Conservation (phyloP, 371 early-diverging fungal species). For the Encephalitozoon cuniculi region DNA sequence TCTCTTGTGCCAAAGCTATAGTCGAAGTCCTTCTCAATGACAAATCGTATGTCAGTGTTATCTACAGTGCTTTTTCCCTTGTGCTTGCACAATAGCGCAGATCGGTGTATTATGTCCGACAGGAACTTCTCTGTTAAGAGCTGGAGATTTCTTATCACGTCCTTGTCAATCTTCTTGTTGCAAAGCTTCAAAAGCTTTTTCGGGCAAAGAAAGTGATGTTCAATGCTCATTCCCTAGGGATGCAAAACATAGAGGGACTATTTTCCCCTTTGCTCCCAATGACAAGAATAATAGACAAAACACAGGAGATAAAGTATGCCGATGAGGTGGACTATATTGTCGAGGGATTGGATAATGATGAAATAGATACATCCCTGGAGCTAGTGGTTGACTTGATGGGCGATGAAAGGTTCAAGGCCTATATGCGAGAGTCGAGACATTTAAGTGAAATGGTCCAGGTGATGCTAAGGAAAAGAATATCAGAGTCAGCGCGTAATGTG, state of each 20-base stretch:
- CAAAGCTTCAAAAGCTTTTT: conserved; percentile 41
- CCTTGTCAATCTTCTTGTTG: conserved; percentile 54
- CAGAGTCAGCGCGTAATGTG: too few relatives aligned
- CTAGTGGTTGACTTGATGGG: not conserved
- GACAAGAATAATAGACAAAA: not conserved
- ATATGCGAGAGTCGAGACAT: not conserved
- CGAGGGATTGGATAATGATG: not conserved
- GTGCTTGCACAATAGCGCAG: conserved; percentile 55
- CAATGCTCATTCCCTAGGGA: conserved; percentile 15
- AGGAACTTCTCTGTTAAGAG: conserved; percentile 59
- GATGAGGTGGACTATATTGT: not conserved
- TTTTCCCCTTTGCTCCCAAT: not conserved
- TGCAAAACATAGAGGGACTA: not conserved
- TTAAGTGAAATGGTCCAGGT: not conserved
- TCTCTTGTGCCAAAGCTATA: conserved; percentile 50
- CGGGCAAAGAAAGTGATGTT: conserved; percentile 37
- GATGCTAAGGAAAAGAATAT: not conserved
- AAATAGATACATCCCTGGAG: not conserved
- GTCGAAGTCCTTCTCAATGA: conserved; percentile 61
- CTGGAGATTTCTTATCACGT: conserved; percentile 47
- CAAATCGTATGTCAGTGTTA: conserved; percentile 52
- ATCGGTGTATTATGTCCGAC: conserved; percentile 56
- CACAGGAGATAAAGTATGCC: not conserved
- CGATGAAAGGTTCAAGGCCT: not conserved
- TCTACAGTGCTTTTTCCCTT: conserved; percentile 44